Base-by-base conservation (phyloP, 1,139 yeast genomes). In the Yamadazyma triangularis region DNA sequence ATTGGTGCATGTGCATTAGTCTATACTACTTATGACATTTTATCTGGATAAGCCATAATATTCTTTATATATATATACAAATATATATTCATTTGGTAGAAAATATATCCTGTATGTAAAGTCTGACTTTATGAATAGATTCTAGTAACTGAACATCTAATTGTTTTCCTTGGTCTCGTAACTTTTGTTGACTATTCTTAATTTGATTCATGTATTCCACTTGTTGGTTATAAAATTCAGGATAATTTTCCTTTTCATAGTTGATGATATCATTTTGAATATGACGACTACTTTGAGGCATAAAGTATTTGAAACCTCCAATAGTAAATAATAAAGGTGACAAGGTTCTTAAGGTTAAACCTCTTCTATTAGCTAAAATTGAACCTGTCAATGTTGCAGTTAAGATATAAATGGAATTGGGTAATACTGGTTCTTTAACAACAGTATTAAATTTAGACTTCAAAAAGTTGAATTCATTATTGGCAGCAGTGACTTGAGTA, bases 21-120 rank as follows among this genome's bases (percentile, higher is more conserved):
- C 5, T 83, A 81, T 51, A 82, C 88, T 2, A 76, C 87, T 1
- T 75, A 70, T 40, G 80, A 79, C 44, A 71, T 80, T 34, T 41
- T 75, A 20, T 23, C 10, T 7, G 24, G 24, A 11, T 7, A 23
- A 13, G 10, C 24, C 7, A 23, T 18, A 15, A 24, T 15, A 26
- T 8, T 13, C 15, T 12, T 26, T 24, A 28, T 22, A 29, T 18
- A 18, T 7, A 18, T 6, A 9, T 18, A 18, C 6, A 18, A 18
- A 18, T 18, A 18, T 18, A 18, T 18, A 18, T 18, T 18, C 9
- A 18, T 18, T 18, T 18, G 20, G 20, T 18, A 7, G 20, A 18
- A 4, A 30, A 27, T 28, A 34, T 19, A 16, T 53, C 49, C 24
- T 28, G 28, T 16, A 58, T 23, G 28, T 45, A 48, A 11, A 41